A percentile compares a stretch with the other conserved stretches of the same genome.
phyloP scores from a whole-genome alignment of 176 grass and related monocot genomes.

The Elymus sibiricus region DNA sequence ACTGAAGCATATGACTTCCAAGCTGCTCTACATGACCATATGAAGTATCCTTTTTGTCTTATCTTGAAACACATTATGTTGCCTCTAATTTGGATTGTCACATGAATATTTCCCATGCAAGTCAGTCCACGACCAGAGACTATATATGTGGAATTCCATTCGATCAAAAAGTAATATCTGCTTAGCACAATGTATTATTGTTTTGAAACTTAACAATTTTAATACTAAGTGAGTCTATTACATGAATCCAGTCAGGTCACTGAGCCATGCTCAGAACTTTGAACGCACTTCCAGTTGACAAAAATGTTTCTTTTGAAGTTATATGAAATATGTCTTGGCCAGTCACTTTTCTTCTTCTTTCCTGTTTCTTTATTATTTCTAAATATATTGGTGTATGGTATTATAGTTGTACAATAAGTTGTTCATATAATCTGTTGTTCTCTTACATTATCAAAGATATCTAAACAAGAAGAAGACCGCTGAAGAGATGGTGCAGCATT shows the following conservation, averaged over 20 bases:
- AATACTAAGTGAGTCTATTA: neutral
- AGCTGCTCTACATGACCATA: constrained; percentile 97
- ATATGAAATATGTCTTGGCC: neutral
- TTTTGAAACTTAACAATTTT: neutral
- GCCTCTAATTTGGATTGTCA: neutral
- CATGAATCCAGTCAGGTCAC: neutral
- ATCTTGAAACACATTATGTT: constrained; percentile 14
- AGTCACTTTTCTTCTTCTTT: neutral
- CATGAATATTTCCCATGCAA: neutral
- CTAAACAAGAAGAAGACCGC: constrained; percentile 96
- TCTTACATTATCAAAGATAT: constrained; percentile 71
- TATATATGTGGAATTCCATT: constrained; percentile 8
- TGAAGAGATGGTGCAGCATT: constrained; percentile 98
- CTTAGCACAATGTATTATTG: neutral
- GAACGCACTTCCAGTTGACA: neutral
- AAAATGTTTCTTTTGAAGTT: neutral
- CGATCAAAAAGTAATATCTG: neutral
- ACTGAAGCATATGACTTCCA: constrained; percentile 98
- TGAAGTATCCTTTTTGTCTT: constrained; percentile 82
- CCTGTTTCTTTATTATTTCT: neutral
- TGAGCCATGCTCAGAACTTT: neutral
- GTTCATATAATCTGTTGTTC: constrained; percentile 31
- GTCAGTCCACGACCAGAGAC: neutral
- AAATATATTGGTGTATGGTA: neutral
- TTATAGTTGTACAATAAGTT: neutral